Evolutionary conservation across 345 rosid genomes (phyloP).

Genomic region (Populus simonii): DNA sequence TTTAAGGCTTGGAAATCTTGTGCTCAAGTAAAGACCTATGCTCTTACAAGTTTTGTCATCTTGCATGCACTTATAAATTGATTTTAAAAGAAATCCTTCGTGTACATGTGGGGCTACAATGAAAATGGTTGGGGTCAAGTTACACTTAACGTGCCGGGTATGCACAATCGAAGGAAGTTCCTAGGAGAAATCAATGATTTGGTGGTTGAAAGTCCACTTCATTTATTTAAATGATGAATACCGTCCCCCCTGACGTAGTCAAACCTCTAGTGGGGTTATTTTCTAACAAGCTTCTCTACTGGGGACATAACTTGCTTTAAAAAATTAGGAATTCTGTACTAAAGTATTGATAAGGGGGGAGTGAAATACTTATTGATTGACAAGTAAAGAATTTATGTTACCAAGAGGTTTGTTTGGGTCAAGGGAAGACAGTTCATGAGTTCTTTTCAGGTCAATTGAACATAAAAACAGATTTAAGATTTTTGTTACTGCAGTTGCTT

Average conservation of each 20-base stretch:
- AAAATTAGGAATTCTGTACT: background rate
- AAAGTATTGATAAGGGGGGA: background rate
- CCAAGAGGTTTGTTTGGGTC: background rate
- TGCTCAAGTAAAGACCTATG: conserved; percentile 51
- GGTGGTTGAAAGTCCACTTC: conserved; percentile 13
- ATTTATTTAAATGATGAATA: background rate
- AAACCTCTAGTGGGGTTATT: conserved; percentile 2
- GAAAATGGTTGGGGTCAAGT: conserved; percentile 3
- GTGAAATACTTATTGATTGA: background rate
- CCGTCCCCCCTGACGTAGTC: background rate
- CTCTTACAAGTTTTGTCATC: background rate
- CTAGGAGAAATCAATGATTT: conserved; percentile 10
- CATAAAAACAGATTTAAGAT: background rate
- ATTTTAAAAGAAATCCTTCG: background rate
- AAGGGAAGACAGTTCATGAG: background rate
- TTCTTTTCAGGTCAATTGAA: background rate
- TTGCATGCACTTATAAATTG: background rate
- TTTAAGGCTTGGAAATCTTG: conserved; percentile 93
- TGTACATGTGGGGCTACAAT: background rate
- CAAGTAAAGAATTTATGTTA: background rate
- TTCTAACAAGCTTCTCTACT: conserved; percentile 6
- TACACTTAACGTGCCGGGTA: conserved; percentile 9
- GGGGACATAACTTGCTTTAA: background rate
- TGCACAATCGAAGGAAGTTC: conserved; percentile 5
- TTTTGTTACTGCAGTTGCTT: background rate